Base-by-base conservation (phyloP, 257 asterid species). In the Oldenlandia corymbosa region DNA sequence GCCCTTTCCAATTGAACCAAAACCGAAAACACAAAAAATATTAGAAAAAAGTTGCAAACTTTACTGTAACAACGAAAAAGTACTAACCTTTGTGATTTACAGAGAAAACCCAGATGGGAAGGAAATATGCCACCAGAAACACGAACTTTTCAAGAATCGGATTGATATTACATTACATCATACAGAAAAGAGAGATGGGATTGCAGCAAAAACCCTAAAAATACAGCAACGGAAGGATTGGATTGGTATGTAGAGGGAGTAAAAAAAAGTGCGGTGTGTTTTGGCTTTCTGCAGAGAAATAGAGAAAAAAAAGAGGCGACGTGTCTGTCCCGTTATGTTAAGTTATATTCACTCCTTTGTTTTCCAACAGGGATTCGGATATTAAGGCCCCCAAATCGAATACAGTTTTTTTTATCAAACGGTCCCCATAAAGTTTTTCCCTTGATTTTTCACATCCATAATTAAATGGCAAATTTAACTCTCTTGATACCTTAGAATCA, bases 101-200 rank as follows among this genome's bases (percentile, higher is more conserved):
- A 13, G 56, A 42, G 0, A 39, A n/a, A 54, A 54, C 47, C 70
- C 46, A 55, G 63, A 54, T 42, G 56, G 46, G 51, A 1, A 52
- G 30, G 24, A 43, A 36, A 42, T 28, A 27, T 12, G 34, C 28
- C 42, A 32, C 56, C 21, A 66, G 42, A 42, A 54, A 42, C 23
- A 28, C 30, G n/a, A 43, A 34, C 53, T 54, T 46, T 46, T 21
- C 13, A 23, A n/a, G 20, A 50, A 37, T 30, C 32, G 49, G 42
- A 67, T 6, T n/a, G 5, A 23, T 6, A 13, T 30, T 45, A 45
- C 5, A 49, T 20, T 31, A 13, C 20, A 24, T 23, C 14, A 23
- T 11, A 7, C 16, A 13, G 7, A 43, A 43, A 43, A 41, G 18
- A 54, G 18, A 28, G 36, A 52, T 28, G n/a, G 4, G 30, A 16